These are phyloP conservation scores for Boletus reticulatus DNA, from an alignment of 768 basidiomycete genomes.

Conservation along the genomic window DNA sequence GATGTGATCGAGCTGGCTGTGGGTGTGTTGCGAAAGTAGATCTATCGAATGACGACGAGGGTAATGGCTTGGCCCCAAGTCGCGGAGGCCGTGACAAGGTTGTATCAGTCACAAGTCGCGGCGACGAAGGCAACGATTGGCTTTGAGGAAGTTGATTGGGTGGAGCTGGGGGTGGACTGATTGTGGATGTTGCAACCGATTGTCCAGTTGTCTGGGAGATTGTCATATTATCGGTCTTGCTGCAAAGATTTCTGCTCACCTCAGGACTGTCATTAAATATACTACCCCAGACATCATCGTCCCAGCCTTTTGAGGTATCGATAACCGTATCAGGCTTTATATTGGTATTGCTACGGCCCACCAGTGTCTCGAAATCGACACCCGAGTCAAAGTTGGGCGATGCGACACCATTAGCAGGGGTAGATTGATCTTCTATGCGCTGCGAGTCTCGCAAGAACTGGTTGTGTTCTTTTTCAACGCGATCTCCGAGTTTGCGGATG, in stretches of 20 bases:
- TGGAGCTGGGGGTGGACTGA: slow-evolving; percentile 13
- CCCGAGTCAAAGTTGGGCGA: slow-evolving; percentile 41
- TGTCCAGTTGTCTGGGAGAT: slow-evolving; percentile 14
- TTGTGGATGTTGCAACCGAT: slow-evolving; percentile 12
- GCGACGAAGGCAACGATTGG: slow-evolving; percentile 41
- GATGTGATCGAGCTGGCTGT: slow-evolving; percentile 22
- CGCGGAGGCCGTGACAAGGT: slow-evolving; percentile 35
- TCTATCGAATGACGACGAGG: slow-evolving; percentile 36
- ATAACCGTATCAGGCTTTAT: slow-evolving; percentile 44
- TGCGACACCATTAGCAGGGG: slow-evolving; percentile 42
- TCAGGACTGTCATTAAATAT: slow-evolving; percentile 52
- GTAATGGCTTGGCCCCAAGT: slow-evolving; percentile 37
- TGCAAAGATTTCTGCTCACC: slow-evolving; percentile 10
- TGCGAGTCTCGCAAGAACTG: slow-evolving; percentile 93
- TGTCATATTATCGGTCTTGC: slow-evolving; percentile 1
- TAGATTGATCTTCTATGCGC: slow-evolving; percentile 78
- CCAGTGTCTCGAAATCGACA: slow-evolving; percentile 85
- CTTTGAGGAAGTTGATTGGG: slow-evolving; percentile 17
- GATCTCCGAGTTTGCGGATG: slow-evolving; percentile 71
- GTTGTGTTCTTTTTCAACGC: slow-evolving; percentile 91
- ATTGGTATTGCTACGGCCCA: slow-evolving; percentile 53
- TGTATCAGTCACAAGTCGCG: slow-evolving; percentile 33
- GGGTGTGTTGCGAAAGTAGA: slow-evolving; percentile 25
- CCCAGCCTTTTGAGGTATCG: slow-evolving; percentile 54
- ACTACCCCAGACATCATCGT: slow-evolving; percentile 84